A percentile compares a stretch with the other conserved stretches of the same genome.
Evolutionary conservation across 2,329 filamentous ascomycete species (phyloP).

Genomic region (Cladorrhinum sp.): DNA sequence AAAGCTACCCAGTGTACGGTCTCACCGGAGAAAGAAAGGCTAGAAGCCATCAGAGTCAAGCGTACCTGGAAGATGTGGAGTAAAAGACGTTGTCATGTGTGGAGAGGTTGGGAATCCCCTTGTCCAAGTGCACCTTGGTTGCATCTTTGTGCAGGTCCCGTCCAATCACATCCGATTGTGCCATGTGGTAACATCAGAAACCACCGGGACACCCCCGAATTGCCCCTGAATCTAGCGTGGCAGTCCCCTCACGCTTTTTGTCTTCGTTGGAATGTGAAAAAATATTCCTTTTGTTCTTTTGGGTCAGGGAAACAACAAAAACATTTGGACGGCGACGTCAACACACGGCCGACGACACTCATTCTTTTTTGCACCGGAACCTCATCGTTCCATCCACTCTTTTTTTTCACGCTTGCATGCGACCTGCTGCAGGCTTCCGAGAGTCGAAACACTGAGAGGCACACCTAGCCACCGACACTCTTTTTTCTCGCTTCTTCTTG

Average conservation of each 20-base stretch:
- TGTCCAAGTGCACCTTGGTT: slow-evolving; percentile 14
- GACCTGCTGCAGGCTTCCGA: slow-evolving; percentile 6
- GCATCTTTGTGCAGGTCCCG: slow-evolving; percentile 6
- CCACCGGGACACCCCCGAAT: slow-evolving; percentile 11
- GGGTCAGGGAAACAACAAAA: neutral
- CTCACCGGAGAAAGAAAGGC: neutral
- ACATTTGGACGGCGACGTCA: neutral
- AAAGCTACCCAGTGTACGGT: neutral
- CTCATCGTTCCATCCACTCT: slow-evolving; percentile 12
- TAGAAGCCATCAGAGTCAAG: neutral
- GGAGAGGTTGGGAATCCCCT: slow-evolving; percentile 16
- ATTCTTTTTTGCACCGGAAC: slow-evolving; percentile 10
- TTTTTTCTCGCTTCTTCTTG: slow-evolving; percentile 13
- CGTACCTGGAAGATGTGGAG: neutral
- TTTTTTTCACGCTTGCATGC: slow-evolving; percentile 13
- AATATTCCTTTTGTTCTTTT: slow-evolving; percentile 8
- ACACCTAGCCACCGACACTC: neutral
- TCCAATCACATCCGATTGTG: slow-evolving; percentile 20
- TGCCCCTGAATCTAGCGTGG: slow-evolving; percentile 26
- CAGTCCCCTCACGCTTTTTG: slow-evolving; percentile 9
- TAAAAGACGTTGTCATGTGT: neutral
- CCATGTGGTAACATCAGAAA: slow-evolving; percentile 17
- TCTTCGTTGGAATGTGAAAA: slow-evolving; percentile 6
- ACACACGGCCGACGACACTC: slow-evolving; percentile 16
- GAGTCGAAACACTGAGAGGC: slow-evolving; percentile 11